Evolutionary conservation across 2,329 filamentous ascomycete species (phyloP).

Genomic region (Aspergillus fischeri): DNA sequence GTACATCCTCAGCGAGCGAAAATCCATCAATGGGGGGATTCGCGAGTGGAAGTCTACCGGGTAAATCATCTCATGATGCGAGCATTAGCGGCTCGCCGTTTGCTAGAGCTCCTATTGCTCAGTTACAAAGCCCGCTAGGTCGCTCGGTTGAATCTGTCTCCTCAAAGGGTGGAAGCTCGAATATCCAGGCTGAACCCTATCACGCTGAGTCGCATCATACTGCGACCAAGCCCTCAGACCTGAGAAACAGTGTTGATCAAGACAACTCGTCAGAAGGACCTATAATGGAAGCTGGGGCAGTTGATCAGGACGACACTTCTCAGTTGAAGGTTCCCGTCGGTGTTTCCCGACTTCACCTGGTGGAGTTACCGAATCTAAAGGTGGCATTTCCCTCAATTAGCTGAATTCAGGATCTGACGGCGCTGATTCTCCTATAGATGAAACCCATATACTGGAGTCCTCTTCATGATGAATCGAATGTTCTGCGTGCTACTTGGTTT

Average conservation of each 20-base stretch:
- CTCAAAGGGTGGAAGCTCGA: conserved; percentile 19
- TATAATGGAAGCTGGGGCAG: conserved; percentile 9
- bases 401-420: neutral
- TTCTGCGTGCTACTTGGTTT: conserved; percentile 91
- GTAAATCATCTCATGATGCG: conserved; percentile 25
- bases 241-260: conserved; percentile 23
- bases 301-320: conserved; percentile 26
- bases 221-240: conserved; percentile 23
- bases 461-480: conserved; percentile 78
- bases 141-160: conserved; percentile 27
- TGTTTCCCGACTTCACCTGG: conserved; percentile 82
- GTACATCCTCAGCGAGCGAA: conserved; percentile 23
- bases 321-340: conserved; percentile 72
- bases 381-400: conserved; percentile 11
- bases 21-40: conserved; percentile 19
- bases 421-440: conserved; percentile 56
- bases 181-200: conserved; percentile 17
- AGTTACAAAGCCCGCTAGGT: conserved; percentile 26
- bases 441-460: conserved; percentile 98
- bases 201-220: conserved; percentile 10
- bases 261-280: conserved; percentile 12
- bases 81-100: conserved; percentile 50
- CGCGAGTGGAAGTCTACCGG: conserved; percentile 21
- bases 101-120: conserved; percentile 37
- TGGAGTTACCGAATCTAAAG: conserved; percentile 70